These are phyloP conservation scores for Cichorium intybus DNA, from an alignment of 140 eudicot genomes.

Conservation along the genomic window DNA sequence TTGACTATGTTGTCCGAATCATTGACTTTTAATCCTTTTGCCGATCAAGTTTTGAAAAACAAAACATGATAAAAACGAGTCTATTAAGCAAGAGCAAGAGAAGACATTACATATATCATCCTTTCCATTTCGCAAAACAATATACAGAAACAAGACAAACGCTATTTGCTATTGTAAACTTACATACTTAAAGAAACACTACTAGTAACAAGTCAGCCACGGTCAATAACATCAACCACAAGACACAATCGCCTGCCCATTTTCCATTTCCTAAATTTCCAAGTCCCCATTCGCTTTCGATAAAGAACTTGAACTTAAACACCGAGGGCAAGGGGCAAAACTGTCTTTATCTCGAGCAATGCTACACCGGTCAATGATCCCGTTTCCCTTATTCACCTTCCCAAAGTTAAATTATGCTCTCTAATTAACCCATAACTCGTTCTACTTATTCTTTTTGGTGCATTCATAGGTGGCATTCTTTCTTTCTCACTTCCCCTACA, in stretches of 20 bases:
- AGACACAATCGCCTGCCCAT: constrained; percentile 15
- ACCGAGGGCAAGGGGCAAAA: constrained; percentile 11
- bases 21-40: background rate
- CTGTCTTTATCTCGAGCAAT: constrained; percentile 20
- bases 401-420: constrained; percentile 29
- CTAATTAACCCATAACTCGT: constrained; percentile 6
- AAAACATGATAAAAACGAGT: background rate
- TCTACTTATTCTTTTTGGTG: constrained; percentile 28
- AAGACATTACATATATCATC: constrained; percentile 25
- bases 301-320: background rate
- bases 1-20: too few species aligned
- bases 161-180: constrained; percentile 36
- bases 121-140: constrained; percentile 39
- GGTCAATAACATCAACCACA: constrained; percentile 32
- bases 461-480: background rate
- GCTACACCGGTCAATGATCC: constrained; percentile 34
- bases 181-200: constrained; percentile 24
- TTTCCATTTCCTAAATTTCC: background rate
- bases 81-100: constrained; percentile 13
- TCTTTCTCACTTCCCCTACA: constrained; percentile 15
- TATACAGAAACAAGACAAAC: constrained; percentile 31
- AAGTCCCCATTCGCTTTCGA: constrained; percentile 10
- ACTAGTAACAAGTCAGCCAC: constrained; percentile 42
- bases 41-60: background rate
- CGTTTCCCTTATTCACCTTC: constrained; percentile 36